Evolutionary conservation across 2,329 filamentous ascomycete species (phyloP).

Genomic region (Parastagonospora nodorum): DNA sequence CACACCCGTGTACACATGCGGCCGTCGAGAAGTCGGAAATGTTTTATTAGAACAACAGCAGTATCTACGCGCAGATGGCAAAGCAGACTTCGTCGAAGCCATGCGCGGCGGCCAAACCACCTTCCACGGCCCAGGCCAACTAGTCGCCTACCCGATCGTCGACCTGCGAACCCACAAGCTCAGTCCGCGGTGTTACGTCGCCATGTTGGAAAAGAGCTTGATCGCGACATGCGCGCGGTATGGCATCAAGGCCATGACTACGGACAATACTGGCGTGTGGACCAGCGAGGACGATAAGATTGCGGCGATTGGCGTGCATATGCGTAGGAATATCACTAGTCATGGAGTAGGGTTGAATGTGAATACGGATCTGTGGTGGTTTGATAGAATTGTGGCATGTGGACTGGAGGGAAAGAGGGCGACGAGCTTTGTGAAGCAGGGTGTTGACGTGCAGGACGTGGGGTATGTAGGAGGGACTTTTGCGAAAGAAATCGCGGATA

Average conservation of each 20-base stretch:
- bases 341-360: conserved; percentile 85
- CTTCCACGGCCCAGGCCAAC: conserved; percentile 92
- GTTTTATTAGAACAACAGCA: conserved; percentile 55
- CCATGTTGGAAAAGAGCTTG: conserved; percentile 76
- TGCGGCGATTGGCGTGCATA: conserved; percentile 88
- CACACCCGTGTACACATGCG: conserved; percentile 84
- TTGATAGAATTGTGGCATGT: conserved; percentile 83
- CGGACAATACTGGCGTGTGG: conserved; percentile 87
- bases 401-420: conserved; percentile 79
- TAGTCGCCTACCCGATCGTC: conserved; percentile 91
- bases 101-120: conserved; percentile 90
- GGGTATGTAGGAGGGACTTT: conserved; percentile 48
- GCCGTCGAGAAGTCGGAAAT: conserved; percentile 71
- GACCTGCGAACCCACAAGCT: conserved; percentile 73
- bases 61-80: conserved; percentile 46
- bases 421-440: conserved; percentile 71
- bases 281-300: conserved; percentile 66
- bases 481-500: conserved; percentile 46
- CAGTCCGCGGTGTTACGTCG: conserved; percentile 76
- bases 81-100: conserved; percentile 70
- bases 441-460: conserved; percentile 42
- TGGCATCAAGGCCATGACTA: conserved; percentile 66
- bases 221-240: conserved; percentile 67
- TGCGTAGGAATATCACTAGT: conserved; percentile 79
- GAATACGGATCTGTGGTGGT: conserved; percentile 67